Base-by-base conservation (phyloP, 495 filamentous ascomycete genomes). In the Penicillium lagena region DNA sequence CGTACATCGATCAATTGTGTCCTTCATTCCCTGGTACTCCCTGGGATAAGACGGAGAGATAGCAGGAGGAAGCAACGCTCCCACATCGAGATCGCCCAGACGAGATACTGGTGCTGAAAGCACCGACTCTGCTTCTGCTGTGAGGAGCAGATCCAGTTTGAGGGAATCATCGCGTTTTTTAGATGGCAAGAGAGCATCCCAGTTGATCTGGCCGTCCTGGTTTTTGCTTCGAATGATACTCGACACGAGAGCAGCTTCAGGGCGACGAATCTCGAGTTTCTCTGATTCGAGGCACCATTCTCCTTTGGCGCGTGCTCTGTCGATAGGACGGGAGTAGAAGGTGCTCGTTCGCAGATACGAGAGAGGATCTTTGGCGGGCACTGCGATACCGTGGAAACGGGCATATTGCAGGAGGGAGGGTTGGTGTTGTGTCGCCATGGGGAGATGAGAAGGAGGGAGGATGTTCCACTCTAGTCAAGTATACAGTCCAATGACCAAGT, bases 361-460 rank as follows among this genome's bases (percentile, higher is more conserved):
- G 22, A 22, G 22, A 22, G 22, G 22, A 6, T 22, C 22, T 22
- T 22, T 22, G 22, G 22, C 4, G 4, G 22, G 22, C 22, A 13
- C 47, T 0, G 59, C 58, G 34, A 72, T 55, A 11, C 59, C 64
- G 34, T 71, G 48, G 35, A 68, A 70, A 14, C 67, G 60, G 17
- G 71, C 68, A 37, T 76, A 77, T 14, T 74, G 63, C 29, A 68
- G 40, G 9, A 71, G 38, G 29, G 62, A 56, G 13, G 63, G 56
- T n/a, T 63, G 54, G 14, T 39, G 12, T 29, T 35, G 13, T 29
- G 47, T 36, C 31, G 47, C 50, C 60, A 62, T 59, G 38, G 27
- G 31, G 30, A 29, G 27, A 14, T 1, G 31, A 33, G 29, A 15
- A 29, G 9, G 32, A 7, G 9, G 31, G 31, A 9, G 9, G 7